A percentile compares a stretch with the other conserved stretches of the same genome.
These are phyloP conservation scores for Didymella exigua DNA, from an alignment of 2,329 filamentous ascomycete genomes.

Conservation along the genomic window DNA sequence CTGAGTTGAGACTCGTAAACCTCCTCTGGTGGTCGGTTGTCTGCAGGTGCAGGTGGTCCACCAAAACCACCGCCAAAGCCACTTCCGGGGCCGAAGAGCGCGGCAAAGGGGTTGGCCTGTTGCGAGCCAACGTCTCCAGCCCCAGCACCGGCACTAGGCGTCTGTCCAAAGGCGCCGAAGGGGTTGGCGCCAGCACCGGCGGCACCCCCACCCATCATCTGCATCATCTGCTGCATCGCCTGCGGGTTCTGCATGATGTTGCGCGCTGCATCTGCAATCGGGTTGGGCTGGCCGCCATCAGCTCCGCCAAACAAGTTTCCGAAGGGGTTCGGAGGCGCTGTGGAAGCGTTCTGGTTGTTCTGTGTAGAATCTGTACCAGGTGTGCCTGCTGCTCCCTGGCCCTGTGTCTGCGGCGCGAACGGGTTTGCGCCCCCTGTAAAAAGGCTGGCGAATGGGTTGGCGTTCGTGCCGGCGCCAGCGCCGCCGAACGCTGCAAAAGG, in stretches of 20 bases:
- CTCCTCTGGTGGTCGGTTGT: conserved; percentile 91
- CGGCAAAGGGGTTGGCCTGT: conserved; percentile 48
- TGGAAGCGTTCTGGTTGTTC: conserved; percentile 27
- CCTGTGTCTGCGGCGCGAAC: conserved; percentile 39
- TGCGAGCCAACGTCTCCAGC: conserved; percentile 32
- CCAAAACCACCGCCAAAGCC: conserved; percentile 47
- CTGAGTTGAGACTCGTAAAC: conserved; percentile 86
- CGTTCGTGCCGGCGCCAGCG: conserved; percentile 36
- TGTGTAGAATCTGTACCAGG: conserved; percentile 31
- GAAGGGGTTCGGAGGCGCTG: conserved; percentile 41
- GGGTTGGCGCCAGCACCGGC: conserved; percentile 48
- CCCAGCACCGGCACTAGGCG: conserved; percentile 41
- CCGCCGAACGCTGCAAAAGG: conserved; percentile 54
- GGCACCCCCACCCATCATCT: conserved; percentile 60
- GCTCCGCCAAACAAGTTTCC: conserved; percentile 59
- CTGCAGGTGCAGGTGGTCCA: conserved; percentile 62
- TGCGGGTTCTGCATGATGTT: conserved; percentile 64
- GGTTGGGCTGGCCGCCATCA: conserved; percentile 52
- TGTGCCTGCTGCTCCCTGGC: conserved; percentile 26
- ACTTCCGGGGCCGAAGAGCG: conserved; percentile 53
- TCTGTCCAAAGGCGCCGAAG: conserved; percentile 55
- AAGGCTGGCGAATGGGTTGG: conserved; percentile 67
- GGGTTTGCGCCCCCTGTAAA: conserved; percentile 52
- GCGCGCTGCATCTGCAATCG: conserved; percentile 54
- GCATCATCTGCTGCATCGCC: conserved; percentile 57